These are phyloP conservation scores for Globisporangium ultimum DNA, from an alignment of 352 stramenopile genomes.

Conservation along the genomic window DNA sequence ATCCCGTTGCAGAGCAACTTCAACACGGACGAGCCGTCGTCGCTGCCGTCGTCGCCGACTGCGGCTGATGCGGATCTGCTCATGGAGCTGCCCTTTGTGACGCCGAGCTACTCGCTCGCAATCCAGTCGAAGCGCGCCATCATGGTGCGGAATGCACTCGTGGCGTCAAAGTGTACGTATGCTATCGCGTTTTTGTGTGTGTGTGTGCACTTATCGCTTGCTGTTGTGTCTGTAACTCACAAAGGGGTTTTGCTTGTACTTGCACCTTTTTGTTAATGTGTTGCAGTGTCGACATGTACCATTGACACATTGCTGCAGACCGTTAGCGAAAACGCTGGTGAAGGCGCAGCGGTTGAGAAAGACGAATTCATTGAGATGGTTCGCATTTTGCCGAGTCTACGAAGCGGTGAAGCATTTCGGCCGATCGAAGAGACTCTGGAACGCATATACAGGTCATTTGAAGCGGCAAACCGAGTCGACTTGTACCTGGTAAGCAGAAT, in stretches of 20 bases:
- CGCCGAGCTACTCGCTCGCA: conserved; percentile 48
- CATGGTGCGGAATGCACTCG: conserved; percentile 63
- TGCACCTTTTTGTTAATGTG: not conserved
- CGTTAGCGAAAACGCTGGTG: conserved; percentile 29
- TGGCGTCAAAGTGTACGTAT: conserved; percentile 48
- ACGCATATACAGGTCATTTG: conserved; percentile 65
- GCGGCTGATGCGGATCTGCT: conserved; percentile 36
- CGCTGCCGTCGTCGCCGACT: conserved; percentile 58
- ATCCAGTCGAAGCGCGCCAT: conserved; percentile 73
- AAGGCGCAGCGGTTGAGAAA: conserved; percentile 25
- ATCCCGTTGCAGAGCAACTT: conserved; percentile 57
- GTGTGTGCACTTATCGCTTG: not conserved
- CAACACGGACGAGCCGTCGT: conserved; percentile 34
- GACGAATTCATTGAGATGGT: conserved; percentile 66
- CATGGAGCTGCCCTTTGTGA: conserved; percentile 58
- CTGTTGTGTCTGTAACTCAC: no score
- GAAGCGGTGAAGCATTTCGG: conserved; percentile 53
- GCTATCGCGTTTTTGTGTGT: no score
- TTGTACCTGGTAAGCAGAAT: conserved; percentile 46
- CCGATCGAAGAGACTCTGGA: conserved; percentile 61
- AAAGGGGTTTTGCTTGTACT: not conserved
- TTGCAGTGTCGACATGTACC: conserved; percentile 38
- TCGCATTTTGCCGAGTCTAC: conserved; percentile 45
- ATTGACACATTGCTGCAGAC: conserved; percentile 32
- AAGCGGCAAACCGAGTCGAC: conserved; percentile 47